Conservation (phyloP, 2,329 filamentous ascomycete species). For the Thyridium curvatum region DNA sequence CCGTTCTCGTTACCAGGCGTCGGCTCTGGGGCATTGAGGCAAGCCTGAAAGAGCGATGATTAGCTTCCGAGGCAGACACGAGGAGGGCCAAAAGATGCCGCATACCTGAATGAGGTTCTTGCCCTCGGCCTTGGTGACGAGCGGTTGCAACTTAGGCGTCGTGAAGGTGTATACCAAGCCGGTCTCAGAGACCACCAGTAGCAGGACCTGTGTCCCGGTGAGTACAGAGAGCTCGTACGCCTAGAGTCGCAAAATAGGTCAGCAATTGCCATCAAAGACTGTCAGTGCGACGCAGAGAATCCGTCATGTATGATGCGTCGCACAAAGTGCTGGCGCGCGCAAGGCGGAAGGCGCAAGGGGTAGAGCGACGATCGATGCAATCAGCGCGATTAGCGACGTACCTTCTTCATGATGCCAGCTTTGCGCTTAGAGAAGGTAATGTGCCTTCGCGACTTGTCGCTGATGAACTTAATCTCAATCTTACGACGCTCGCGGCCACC, state of each 20-base stretch:
- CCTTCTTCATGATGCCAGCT: slow-evolving; percentile 99
- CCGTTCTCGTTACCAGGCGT: slow-evolving; percentile 74
- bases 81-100: slow-evolving; percentile 3
- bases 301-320: not conserved
- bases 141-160: slow-evolving; percentile 93
- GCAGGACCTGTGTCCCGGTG: slow-evolving; percentile 92
- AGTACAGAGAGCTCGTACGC: slow-evolving; percentile 96
- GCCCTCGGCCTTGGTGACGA: slow-evolving; percentile 96
- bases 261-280: not conserved
- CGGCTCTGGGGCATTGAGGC: slow-evolving; percentile 92
- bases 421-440: slow-evolving; percentile 99
- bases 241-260: slow-evolving; percentile 26
- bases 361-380: not conserved
- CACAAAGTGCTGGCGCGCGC: slow-evolving; percentile 3
- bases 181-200: slow-evolving; percentile 95
- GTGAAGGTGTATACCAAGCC: slow-evolving; percentile 98
- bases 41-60: slow-evolving; percentile 57
- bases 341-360: not conserved
- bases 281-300: not conserved
- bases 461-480: slow-evolving; percentile 99
- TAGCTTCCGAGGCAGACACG: slow-evolving; percentile 16
- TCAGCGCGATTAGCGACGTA: slow-evolving; percentile 47
- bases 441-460: slow-evolving; percentile 98
- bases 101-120: slow-evolving; percentile 98
- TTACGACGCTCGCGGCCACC: slow-evolving; percentile 95